Conservation (phyloP, 257 asterid species). For the Primulina huaijiensis region DNA sequence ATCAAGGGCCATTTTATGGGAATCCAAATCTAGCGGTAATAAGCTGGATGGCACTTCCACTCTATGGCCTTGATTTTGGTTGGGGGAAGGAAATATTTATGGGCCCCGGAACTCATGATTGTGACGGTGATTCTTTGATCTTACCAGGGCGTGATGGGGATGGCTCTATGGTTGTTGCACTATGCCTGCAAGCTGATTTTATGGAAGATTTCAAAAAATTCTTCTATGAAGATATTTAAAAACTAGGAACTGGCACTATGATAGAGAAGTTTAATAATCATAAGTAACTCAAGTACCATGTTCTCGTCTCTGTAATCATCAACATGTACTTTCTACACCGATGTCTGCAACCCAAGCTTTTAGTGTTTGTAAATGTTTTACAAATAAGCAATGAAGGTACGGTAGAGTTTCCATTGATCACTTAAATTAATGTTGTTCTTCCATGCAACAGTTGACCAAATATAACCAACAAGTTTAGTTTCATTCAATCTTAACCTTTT, state of each 20-base stretch:
- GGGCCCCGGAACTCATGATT: conserved; percentile 23
- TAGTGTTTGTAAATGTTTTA: neutral
- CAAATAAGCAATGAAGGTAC: neutral
- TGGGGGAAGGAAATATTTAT: conserved; percentile 9
- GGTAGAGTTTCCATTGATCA: neutral
- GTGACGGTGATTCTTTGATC: conserved; percentile 28
- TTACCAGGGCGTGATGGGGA: conserved; percentile 15
- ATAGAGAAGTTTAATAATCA: too few relatives aligned
- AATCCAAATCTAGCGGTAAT: neutral
- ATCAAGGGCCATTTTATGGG: neutral
- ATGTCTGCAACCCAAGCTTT: too few relatives aligned
- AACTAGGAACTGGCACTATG: too few relatives aligned
- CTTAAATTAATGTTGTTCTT: neutral
- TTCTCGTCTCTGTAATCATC: too few relatives aligned
- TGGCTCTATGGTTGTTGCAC: conserved; percentile 27
- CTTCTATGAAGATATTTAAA: too few relatives aligned
- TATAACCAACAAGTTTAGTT: neutral
- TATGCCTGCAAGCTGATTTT: conserved; percentile 20
- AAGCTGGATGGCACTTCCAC: neutral
- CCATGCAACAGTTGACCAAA: neutral
- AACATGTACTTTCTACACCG: too few relatives aligned
- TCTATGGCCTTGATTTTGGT: neutral
- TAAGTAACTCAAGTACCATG: too few relatives aligned
- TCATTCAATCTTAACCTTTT: neutral
- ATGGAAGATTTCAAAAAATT: conserved; percentile 24